Base-by-base conservation (phyloP, 305 asterid species). In the Solanum hybrid region DNA sequence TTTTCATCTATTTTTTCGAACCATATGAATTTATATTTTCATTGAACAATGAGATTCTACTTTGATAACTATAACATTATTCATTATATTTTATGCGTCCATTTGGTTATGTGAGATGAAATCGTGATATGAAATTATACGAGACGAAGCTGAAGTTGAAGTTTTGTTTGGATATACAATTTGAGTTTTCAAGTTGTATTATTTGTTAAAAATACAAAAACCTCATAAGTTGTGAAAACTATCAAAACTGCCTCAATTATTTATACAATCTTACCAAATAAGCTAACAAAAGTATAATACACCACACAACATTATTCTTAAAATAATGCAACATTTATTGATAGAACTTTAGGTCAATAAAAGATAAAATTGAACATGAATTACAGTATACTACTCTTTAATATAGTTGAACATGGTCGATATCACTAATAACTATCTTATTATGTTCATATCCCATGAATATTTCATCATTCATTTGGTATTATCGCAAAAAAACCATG, bases 81-180 rank as follows among this genome's bases (percentile, higher is more conserved):
- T 57, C 24, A 57, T 57, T 20, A 7, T 20, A 57, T 18, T 18
- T 6, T 18, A 6, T 0, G 11, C 1, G 1, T 57, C 0, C 0
- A 1, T 57, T 57, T 57, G 0, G 1, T 57, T 0, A 20, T 57
- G 11, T 20, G 69, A 57, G 11, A 57, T 57, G 11, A 57, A 57
- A 51, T 51, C 0, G 8, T 51, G 1, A 16, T 16, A 51, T 16
- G n/a, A 51, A 57, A 57, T 18, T 0, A 57, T 3, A 18, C 1
- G 5, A 57, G 24, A 57, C n/a, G 2, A 51, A 57, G 1, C 0
- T 51, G 9, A 57, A 57, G 10, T 57, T 57, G 22, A 16, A 51
- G 67, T 57, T 57, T 18, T 18, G 1, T 61, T 57, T 61, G 1
- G 11, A 61, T 7, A 8, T 7, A 61, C 0, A 20, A 61, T 20